These are phyloP conservation scores for Diaporthe eres DNA, from an alignment of 2,329 filamentous ascomycete species.

Conservation along the genomic window DNA sequence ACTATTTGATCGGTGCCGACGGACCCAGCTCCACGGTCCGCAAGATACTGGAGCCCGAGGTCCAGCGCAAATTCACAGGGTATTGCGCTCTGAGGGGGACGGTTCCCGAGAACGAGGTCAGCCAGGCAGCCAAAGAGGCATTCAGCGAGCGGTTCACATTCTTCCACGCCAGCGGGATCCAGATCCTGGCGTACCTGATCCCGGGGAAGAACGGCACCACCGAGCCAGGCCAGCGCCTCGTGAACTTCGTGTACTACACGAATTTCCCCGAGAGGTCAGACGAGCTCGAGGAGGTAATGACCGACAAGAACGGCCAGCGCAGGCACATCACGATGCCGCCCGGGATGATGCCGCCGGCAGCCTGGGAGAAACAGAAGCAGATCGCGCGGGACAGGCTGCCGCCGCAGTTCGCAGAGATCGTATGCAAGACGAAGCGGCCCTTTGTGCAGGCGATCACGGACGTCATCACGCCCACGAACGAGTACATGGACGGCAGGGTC, in stretches of 20 bases:
- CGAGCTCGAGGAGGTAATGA: constrained; percentile 52
- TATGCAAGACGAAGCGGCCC: not conserved
- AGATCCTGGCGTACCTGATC: constrained; percentile 58
- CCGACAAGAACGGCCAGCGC: constrained; percentile 45
- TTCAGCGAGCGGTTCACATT: not conserved
- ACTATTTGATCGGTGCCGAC: not conserved
- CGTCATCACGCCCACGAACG: not conserved
- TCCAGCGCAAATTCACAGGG: not conserved
- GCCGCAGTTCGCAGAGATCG: not conserved
- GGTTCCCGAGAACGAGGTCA: not conserved
- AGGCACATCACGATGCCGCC: not conserved
- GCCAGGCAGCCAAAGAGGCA: not conserved
- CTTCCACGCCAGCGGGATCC: constrained; percentile 52
- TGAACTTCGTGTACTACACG: constrained; percentile 63
- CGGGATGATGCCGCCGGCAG: not conserved
- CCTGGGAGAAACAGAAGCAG: not conserved
- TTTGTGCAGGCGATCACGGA: not conserved
- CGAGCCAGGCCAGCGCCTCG: constrained; percentile 54
- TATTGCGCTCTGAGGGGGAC: not conserved
- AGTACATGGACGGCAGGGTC: constrained; percentile 49
- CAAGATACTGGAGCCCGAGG: not conserved
- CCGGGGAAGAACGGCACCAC: constrained; percentile 54
- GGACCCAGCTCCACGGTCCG: not conserved
- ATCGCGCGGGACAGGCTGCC: not conserved
- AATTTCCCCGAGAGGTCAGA: constrained; percentile 51